Evolutionary conservation across 1,284 basidiomycete species (phyloP), one percentile per base, ranked within the genome.

Genomic region (Tetrapyrgos nigripes): DNA sequence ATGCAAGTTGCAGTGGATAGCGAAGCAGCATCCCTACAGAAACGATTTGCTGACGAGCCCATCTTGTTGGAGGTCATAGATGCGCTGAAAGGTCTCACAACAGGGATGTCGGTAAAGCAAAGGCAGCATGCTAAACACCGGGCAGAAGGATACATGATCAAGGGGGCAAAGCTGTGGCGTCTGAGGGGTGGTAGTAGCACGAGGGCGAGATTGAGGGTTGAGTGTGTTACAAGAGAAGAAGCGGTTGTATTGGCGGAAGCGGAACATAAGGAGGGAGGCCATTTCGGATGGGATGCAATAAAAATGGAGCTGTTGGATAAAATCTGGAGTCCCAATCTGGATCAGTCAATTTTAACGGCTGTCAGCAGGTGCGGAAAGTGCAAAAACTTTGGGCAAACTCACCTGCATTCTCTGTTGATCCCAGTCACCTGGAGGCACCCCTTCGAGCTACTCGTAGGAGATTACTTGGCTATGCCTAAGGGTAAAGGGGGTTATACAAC

Each of bases 341-440:
- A 75, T 58, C 47, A 59, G 3, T 66, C 67, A 4, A 73, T 76
- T n/a, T 55, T 70, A 23, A 47, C 61, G 2, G 71, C 64, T 0
- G 73, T 77, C 14, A 35, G 37, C 3, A 62, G 72, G 19, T 78
- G 76, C 52, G 64, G 46, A 3, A 27, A 53, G 3, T 73, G 73
- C 63, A n/a, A n/a, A n/a, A n/a, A n/a, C n/a, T n/a, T n/a, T n/a
- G n/a, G n/a, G n/a, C n/a, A n/a, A n/a, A n/a, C 63, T 1, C 62
- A 66, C 40, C 37, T 74, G 1, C 65, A 74, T 48, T 60, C 73
- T 0, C 63, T 76, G 0, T 57, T 79, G 8, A 61, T 76, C 21
- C 76, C 77, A 0, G 74, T 79, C 45, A 72, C 65, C 0, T 54
- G 75, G 3, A 60, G 68, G 1, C 71, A 71, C 49, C 76, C 75